Conservation (phyloP, 2,329 filamentous ascomycete species). For the Penicillium sp. region DNA sequence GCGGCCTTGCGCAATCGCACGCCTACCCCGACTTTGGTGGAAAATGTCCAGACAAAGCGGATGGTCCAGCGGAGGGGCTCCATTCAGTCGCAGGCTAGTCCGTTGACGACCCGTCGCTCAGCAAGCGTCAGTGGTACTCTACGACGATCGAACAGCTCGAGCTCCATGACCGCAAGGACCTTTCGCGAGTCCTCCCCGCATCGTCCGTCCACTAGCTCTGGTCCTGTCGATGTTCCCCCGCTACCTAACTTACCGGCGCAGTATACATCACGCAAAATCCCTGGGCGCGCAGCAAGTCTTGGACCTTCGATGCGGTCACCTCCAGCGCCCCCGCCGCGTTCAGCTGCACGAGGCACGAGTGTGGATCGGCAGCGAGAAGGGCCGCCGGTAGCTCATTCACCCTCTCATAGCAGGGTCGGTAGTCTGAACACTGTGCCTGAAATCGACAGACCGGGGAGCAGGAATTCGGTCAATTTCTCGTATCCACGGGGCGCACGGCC, state of each 20-base stretch:
- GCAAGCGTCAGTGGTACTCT: constrained; percentile 46
- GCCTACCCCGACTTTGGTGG: constrained; percentile 73
- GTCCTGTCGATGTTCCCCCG: constrained; percentile 59
- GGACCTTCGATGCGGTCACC: constrained; percentile 50
- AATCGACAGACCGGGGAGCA: constrained; percentile 40
- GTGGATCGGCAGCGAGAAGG: constrained; percentile 34
- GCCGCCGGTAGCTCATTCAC: constrained; percentile 13
- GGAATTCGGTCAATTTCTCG: constrained; percentile 50
- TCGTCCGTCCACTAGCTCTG: constrained; percentile 45
- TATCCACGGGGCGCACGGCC: constrained; percentile 44
- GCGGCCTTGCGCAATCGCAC: constrained; percentile 77
- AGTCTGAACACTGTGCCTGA: constrained; percentile 34
- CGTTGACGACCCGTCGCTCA: constrained; percentile 42
- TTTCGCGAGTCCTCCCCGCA: constrained; percentile 73
- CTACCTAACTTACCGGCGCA: constrained; percentile 69
- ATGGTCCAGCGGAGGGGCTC: constrained; percentile 71
- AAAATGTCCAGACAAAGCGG: constrained; percentile 82
- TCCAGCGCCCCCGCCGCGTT: constrained; percentile 43
- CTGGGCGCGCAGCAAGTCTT: constrained; percentile 50
- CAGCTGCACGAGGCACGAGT: constrained; percentile 39
- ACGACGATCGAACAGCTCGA: constrained; percentile 65
- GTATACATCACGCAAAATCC: constrained; percentile 31
- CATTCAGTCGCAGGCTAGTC: constrained; percentile 62
- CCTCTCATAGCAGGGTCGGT: constrained; percentile 19
- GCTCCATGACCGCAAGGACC: constrained; percentile 84